A percentile compares a stretch with the other conserved stretches of the same genome.
Conservation (phyloP, 129 eudicot species). For the Flaveria trinervia region DNA sequence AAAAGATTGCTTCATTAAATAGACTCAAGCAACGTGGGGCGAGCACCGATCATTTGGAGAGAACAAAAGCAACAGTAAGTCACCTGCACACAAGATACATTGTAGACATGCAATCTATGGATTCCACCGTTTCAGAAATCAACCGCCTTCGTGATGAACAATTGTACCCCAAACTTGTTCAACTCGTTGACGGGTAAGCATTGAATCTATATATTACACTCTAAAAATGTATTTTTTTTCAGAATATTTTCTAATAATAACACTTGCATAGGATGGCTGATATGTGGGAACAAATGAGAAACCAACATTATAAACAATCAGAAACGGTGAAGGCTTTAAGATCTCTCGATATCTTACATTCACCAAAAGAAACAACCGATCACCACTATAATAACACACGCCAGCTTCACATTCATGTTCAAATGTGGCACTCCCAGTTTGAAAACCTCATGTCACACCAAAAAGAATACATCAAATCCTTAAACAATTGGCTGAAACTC, state of each 20-base stretch:
- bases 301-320: conserved; percentile 56
- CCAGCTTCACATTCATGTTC: conserved; percentile 65
- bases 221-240: neutral
- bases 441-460: conserved; percentile 71
- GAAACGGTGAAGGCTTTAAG: conserved; percentile 54
- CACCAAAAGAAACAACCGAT: conserved; percentile 71
- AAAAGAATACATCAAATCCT: conserved; percentile 66
- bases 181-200: conserved; percentile 91
- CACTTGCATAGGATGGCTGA: conserved; percentile 63
- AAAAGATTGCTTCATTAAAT: conserved; percentile 77
- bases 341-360: conserved; percentile 55
- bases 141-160: conserved; percentile 92
- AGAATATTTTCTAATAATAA: neutral
- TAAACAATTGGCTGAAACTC: conserved; percentile 71
- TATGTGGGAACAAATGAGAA: conserved; percentile 82
- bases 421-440: conserved; percentile 73
- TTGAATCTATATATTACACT: neutral
- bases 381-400: conserved; percentile 74
- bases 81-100: conserved; percentile 97
- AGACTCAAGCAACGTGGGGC: conserved; percentile 83
- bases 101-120: conserved; percentile 99
- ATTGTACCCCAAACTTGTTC: conserved; percentile 87
- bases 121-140: conserved; percentile 94
- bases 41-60: conserved; percentile 76
- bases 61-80: conserved; percentile 89